Evolutionary conservation across 441 rosid species (phyloP).

Genomic region (Syzygium malaccense): DNA sequence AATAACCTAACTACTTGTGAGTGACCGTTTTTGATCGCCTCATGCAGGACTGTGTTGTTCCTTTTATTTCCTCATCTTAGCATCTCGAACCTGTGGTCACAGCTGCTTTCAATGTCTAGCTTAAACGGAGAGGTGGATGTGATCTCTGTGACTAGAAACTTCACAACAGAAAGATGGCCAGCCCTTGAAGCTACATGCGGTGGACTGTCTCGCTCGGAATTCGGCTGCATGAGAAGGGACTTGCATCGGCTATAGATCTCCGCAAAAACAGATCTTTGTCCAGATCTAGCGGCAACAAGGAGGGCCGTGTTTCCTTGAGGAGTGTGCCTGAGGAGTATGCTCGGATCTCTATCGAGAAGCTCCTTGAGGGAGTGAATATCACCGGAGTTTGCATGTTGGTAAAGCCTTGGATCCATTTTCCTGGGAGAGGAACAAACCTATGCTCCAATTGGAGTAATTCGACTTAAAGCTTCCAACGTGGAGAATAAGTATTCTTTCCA

Average conservation of each 20-base stretch:
- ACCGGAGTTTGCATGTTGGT: background rate
- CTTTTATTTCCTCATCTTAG: background rate
- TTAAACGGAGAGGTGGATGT: background rate
- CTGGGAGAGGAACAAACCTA: background rate
- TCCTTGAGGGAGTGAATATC: background rate
- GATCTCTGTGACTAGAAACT: background rate
- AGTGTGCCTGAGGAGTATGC: background rate
- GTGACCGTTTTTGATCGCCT: background rate
- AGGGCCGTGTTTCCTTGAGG: background rate
- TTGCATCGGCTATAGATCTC: slow-evolving; percentile 5
- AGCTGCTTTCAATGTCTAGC: background rate
- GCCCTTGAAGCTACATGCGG: background rate
- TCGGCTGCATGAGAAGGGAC: background rate
- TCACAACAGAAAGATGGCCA: background rate
- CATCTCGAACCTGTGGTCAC: background rate
- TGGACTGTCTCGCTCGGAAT: background rate
- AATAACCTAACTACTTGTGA: background rate
- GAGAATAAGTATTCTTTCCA: background rate
- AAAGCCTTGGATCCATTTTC: background rate
- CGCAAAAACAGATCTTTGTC: slow-evolving; percentile 2
- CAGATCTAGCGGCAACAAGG: slow-evolving; percentile 10
- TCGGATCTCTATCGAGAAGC: background rate
- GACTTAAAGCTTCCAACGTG: background rate
- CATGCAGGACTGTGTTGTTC: background rate
- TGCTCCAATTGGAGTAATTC: background rate